Evolutionary conservation across 164 flowering plant species (phyloP), one percentile per base, ranked within the genome.

Genomic region (Umbilicus rupestris): DNA sequence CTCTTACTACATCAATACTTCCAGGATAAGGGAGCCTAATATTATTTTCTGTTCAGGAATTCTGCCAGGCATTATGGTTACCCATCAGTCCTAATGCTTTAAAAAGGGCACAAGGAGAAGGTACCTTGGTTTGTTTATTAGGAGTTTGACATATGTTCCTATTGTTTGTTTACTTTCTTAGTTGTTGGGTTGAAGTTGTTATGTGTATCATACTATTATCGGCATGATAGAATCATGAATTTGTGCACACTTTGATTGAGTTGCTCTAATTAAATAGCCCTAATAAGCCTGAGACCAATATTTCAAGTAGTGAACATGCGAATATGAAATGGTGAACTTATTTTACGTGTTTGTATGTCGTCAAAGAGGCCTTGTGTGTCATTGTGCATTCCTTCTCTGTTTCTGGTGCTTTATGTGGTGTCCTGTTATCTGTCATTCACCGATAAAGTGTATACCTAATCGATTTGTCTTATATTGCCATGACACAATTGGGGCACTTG

Each of bases 81-180:
- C 75, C 83, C 76, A 83, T 77, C 85, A 71, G 73, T 83, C 85
- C 79, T 87, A 78, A 79, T 91, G 89, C 82, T 79, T 77, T 83
- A 12, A 55, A 73, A 80, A 84, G 84, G 94, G 86, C 86, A 84
- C 80, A 77, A 83, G 69, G 81, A 78, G 89, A 88, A 88, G 94
- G 94, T 88, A 88, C 77, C 86, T 80, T 82, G 92, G 92, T 83
- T 82, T 87, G 89, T 80, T 83, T 76, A 74, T 72, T 82, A 35
- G 76, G 89, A 55, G 60, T 3, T 9, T 49, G 24, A 0, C 19
- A 3, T 28, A 17, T 55, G 31, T 26, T 55, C 5, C 12, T 10
- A 10, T 28, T 55, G 33, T 55, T 26, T 55, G 33, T 28, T 55
- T 11, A 10, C 22, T 7, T 50, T 50, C 5, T 52, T 22, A 24